phyloP scores from a whole-genome alignment of 2,329 filamentous ascomycete species.

The Xylariaceae sp. region DNA sequence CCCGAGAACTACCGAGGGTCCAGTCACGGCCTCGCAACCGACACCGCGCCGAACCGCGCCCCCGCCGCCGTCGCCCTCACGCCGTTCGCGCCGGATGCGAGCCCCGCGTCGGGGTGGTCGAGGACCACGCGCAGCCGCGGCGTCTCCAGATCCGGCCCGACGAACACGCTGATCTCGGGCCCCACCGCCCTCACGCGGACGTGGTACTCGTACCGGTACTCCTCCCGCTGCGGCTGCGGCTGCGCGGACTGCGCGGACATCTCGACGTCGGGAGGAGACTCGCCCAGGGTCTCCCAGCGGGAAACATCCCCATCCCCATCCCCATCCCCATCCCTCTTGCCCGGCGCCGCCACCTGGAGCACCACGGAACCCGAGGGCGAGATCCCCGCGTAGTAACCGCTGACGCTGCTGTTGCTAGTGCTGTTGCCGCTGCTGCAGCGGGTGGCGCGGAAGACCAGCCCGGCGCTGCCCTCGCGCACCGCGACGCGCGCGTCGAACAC shows the following conservation, averaged over 20 bases:
- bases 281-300: too few species aligned
- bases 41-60: conserved; percentile 21
- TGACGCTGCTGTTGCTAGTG: too few species aligned
- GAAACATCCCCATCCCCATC: conserved; percentile 6
- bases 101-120: too few species aligned
- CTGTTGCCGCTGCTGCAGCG: too few species aligned
- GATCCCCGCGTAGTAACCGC: conserved; percentile 22
- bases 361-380: conserved; percentile 1
- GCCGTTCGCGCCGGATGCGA: conserved; percentile 13
- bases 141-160: conserved; percentile 16
- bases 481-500: conserved; percentile 25
- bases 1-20: too few species aligned
- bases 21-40: conserved; percentile 17
- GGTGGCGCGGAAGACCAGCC: conserved; percentile 30
- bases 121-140: conserved; percentile 15
- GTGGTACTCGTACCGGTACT: conserved; percentile 15
- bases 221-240: too few species aligned
- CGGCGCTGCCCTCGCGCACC: conserved; percentile 16
- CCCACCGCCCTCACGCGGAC: conserved; percentile 19
- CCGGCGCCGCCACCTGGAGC: conserved; percentile 6
- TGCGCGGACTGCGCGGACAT: too few species aligned
- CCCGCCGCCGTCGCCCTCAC: conserved; percentile 14
- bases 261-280: too few species aligned
- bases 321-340: conserved; percentile 7
- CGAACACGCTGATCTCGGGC: conserved; percentile 19